Evolutionary conservation across 2,329 filamentous ascomycete genomes (phyloP).

Genomic region (Alternaria sp.): DNA sequence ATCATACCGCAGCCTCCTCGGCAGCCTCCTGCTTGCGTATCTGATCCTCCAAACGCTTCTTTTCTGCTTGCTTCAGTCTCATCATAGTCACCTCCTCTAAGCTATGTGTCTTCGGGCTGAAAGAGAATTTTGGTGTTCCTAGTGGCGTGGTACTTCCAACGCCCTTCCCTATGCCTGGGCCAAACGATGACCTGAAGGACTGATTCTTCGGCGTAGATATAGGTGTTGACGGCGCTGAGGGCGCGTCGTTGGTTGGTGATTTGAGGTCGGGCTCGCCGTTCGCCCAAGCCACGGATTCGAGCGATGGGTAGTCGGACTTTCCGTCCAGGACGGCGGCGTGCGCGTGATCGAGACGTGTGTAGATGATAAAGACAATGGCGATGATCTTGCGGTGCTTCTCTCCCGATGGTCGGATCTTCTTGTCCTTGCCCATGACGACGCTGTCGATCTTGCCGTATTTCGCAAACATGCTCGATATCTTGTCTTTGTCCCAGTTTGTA

Average conservation of each 20-base stretch:
- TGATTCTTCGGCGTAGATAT: constrained; percentile 31
- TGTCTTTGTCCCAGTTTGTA: constrained; percentile 55
- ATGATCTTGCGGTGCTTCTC: constrained; percentile 59
- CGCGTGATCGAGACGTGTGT: constrained; percentile 63
- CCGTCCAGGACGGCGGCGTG: constrained; percentile 63
- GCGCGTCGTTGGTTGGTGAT: constrained; percentile 21
- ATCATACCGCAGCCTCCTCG: constrained; percentile 22
- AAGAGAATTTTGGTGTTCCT: constrained; percentile 52
- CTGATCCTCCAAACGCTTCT: constrained; percentile 53
- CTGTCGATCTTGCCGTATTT: constrained; percentile 65
- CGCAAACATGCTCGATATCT: constrained; percentile 56
- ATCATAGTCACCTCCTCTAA: constrained; percentile 55
- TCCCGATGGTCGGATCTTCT: constrained; percentile 57
- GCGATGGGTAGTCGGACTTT: constrained; percentile 54
- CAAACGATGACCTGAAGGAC: constrained; percentile 38
- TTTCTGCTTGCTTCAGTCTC: constrained; percentile 53
- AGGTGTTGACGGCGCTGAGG: constrained; percentile 41
- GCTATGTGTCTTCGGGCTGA: constrained; percentile 45
- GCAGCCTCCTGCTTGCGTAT: constrained; percentile 50
- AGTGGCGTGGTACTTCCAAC: constrained; percentile 28
- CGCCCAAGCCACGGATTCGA: constrained; percentile 64
- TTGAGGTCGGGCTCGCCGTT: constrained; percentile 59
- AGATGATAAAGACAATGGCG: constrained; percentile 63
- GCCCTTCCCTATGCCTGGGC: constrained; percentile 22
- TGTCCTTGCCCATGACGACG: constrained; percentile 62